Conservation (phyloP, 1,284 basidiomycete genomes). For the Porodaedalea pini region DNA sequence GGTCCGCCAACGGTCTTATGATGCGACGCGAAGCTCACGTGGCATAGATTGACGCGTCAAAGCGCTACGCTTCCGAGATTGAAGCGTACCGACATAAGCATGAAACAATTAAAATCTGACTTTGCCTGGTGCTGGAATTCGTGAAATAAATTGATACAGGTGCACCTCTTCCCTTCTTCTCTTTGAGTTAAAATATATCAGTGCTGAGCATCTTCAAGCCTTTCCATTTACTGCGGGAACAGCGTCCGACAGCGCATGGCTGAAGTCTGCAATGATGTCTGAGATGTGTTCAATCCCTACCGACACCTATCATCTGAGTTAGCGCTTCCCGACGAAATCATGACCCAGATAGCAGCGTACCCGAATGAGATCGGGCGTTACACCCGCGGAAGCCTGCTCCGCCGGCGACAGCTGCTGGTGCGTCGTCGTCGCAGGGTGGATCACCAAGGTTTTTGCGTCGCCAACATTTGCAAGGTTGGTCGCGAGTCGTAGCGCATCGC, state of each 20-base stretch:
- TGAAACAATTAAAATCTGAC: background rate
- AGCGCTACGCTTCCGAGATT: too few species aligned
- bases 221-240: background rate
- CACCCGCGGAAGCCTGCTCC: slow-evolving; percentile 70
- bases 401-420: slow-evolving; percentile 73
- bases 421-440: slow-evolving; percentile 82
- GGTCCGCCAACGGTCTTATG: too few species aligned
- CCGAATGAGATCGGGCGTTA: slow-evolving; percentile 78
- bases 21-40: too few species aligned
- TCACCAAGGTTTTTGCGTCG: slow-evolving; percentile 79
- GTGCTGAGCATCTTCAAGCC: too few species aligned
- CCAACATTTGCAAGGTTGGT: slow-evolving; percentile 76
- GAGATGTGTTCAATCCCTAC: slow-evolving; percentile 85
- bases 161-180: background rate
- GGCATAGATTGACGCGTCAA: too few species aligned
- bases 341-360: slow-evolving; percentile 38
- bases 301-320: slow-evolving; percentile 39
- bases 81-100: too few species aligned
- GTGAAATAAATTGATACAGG: background rate
- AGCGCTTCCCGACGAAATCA: background rate
- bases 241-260: slow-evolving; percentile 44
- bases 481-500: slow-evolving; percentile 74
- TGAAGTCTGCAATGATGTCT: slow-evolving; percentile 86
- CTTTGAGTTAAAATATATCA: background rate
- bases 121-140: slow-evolving; percentile 1